Percentiles rank a stretch among this genome's conserved stretches.
Evolutionary conservation across 345 rosid genomes (phyloP).

Genomic region (Eucalyptus sp.): DNA sequence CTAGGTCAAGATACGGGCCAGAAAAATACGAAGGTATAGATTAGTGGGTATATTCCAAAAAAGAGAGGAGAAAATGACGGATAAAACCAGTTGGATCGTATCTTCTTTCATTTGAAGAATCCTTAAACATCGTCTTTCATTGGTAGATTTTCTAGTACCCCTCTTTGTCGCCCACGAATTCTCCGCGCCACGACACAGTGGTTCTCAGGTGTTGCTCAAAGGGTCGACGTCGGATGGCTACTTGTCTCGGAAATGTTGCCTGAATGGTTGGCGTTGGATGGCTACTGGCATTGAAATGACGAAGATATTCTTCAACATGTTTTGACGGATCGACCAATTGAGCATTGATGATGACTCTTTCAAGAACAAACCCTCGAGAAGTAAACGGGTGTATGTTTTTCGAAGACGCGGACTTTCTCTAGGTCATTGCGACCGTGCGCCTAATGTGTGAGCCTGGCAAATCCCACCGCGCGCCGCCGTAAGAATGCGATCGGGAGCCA

Average conservation of each 20-base stretch:
- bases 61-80: not conserved
- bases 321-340: not conserved
- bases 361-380: not conserved
- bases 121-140: not conserved
- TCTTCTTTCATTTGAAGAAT: not conserved
- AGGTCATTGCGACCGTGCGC: not conserved
- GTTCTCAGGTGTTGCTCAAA: not conserved
- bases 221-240: not conserved
- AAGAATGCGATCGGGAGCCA: not conserved
- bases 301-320: not conserved
- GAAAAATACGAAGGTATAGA: not conserved
- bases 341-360: not conserved
- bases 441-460: not conserved
- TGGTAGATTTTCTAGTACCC: not conserved
- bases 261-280: not conserved
- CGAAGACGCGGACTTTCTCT: not conserved
- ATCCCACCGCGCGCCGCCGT: not conserved
- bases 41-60: not conserved
- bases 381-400: not conserved
- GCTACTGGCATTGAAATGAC: not conserved
- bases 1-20: not conserved
- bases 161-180: rapidly evolving
- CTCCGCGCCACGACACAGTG: not conserved
- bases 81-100: not conserved
- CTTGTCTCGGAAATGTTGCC: not conserved